Base-by-base conservation (phyloP, 2,329 filamentous ascomycete species). In the Fusarium sarcochroum region DNA sequence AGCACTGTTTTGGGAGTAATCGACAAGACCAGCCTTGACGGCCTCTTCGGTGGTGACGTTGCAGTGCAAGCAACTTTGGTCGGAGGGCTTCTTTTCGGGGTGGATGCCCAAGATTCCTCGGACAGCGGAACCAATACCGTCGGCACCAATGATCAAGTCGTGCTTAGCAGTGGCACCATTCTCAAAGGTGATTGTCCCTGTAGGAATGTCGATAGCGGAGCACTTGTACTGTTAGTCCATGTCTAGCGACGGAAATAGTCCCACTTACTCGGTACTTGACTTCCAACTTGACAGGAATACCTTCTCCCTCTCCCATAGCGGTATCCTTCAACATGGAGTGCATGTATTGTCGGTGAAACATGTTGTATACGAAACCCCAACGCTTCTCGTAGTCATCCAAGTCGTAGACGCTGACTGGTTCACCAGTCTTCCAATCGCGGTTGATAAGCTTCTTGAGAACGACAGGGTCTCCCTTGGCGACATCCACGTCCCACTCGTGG, bases 261-360 rank as follows among this genome's bases (percentile, higher is more conserved):
- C 2, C 20, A 69, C 76, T 63, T 75, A 84, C 84, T 68, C 81
- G 80, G 75, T 90, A 84, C 63, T 91, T 89, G 1, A 90, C 84
- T 3, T 83, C 55, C 4, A 91, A 73, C 65, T 79, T 83, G 0
- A 81, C 87, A 1, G 89, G 87, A 2, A 63, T 76, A 0, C 89
- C 89, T 40, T 83, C 79, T 0, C 89, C 88, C 44, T 83, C 80
- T 9, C 84, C 82, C 62, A 87, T 57, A 0, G 89, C 89, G 49
- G 82, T 80, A 20, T 90, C 87, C 79, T 85, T 89, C 23, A 91
- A 76, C 88, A 91, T 91, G 8, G 80, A 74, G 69, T 91, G 90
- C 89, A 91, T 91, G 64, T 91, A 84, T 71, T 90, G 87, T 1
- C 89, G 82, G 72, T 91, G 89, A 69, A 91, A 91, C 87, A 90